Evolutionary conservation across 2,329 filamentous ascomycete genomes (phyloP).

Genomic region (Apiospora arundinis): DNA sequence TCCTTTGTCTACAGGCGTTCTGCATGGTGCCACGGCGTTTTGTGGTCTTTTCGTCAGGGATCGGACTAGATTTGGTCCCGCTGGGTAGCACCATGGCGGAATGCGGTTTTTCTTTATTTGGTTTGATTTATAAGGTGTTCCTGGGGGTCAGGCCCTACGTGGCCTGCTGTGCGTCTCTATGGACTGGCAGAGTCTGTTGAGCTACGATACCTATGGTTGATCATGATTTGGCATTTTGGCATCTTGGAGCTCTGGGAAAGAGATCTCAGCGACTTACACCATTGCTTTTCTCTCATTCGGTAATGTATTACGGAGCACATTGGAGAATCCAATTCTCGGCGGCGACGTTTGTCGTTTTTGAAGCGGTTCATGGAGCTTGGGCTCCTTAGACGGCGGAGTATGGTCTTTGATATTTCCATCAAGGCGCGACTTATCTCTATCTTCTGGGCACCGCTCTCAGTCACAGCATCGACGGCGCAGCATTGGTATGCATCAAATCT

Average conservation of each 20-base stretch:
- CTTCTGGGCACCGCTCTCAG: conserved; percentile 12
- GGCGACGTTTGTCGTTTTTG: neutral
- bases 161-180: conserved; percentile 17
- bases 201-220: conserved; percentile 21
- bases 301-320: conserved; percentile 29
- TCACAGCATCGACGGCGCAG: conserved; percentile 17
- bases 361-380: neutral
- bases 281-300: conserved; percentile 25
- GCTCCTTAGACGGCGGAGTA: conserved; percentile 12
- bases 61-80: conserved; percentile 6
- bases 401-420: conserved; percentile 9
- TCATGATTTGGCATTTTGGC: conserved; percentile 24
- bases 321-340: conserved; percentile 16
- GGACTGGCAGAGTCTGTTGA: conserved; percentile 18
- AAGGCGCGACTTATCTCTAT: conserved; percentile 15
- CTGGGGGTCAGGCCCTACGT: conserved; percentile 4
- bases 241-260: conserved; percentile 25
- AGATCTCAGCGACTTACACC: conserved; percentile 23
- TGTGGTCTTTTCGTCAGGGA: conserved; percentile 13
- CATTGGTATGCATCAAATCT: conserved; percentile 16
- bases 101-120: conserved; percentile 26
- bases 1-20: conserved; percentile 22
- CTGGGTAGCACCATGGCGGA: conserved; percentile 1
- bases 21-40: conserved; percentile 31
- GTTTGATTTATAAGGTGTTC: conserved; percentile 2